Evolutionary conservation across 257 asterid species (phyloP), one percentile per base, ranked within the genome.

Genomic region (Solanum tacnaense): DNA sequence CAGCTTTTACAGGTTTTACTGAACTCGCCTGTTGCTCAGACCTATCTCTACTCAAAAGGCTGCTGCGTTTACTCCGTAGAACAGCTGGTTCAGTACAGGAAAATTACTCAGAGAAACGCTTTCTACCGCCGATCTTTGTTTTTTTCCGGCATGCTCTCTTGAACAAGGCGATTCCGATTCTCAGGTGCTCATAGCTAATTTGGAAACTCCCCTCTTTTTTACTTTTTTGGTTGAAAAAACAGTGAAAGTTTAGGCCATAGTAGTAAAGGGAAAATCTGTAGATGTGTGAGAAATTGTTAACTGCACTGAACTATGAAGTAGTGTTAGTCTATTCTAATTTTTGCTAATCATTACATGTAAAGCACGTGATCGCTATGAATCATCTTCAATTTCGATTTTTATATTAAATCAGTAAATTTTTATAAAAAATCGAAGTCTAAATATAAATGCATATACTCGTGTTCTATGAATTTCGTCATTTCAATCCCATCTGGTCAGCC

Each of bases 21-120:
- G 79, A 95, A 95, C 88, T 95, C 98, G 58, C 93, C 94, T 83
- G 93, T 29, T 89, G 95, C 91, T 60, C 99, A 95, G 89, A 87
- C 91, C 39, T 65, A 89, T 87, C 91, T 96, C 4, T 94, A 85
- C 89, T 91, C 95, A 5, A 88, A 91, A 73, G 96, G 95, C 9
- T 93, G 93, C 89, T 96, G 99, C 70, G 87, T 96, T 31, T 95
- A 89, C 88, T 91, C 98, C 0, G 79, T 67, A 60, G 99, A 96
- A 49, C 98, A 95, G 90, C 35, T 94, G 88, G 44, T 74, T 88
- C 31, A 78, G 89, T 88, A 92, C 70, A 83, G 86, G 89, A 83
- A 75, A 89, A 86, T 87, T 5, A 89, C 89, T n/a, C 93, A 92
- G 72, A 86, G 88, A 56, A 49, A 44, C 10, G 74, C 27, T n/a